These are phyloP conservation scores for Schwanniomyces pseudopolymorphus DNA, from an alignment of 805 yeast species.

Conservation along the genomic window DNA sequence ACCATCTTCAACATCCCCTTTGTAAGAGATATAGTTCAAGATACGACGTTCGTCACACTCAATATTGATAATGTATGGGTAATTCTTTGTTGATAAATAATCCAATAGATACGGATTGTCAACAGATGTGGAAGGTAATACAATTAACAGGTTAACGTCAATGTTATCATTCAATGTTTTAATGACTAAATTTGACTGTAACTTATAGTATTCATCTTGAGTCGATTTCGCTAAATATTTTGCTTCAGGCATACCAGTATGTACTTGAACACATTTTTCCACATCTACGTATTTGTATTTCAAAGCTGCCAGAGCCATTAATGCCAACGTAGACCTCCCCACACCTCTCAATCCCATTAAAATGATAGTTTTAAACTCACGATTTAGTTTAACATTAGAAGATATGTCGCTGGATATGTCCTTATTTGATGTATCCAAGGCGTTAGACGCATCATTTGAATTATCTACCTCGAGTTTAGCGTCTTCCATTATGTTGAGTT, in stretches of 20 bases:
- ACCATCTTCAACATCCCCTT: slow-evolving; percentile 8
- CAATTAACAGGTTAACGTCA: slow-evolving; percentile 7
- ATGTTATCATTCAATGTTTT: slow-evolving; percentile 2
- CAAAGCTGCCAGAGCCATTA: slow-evolving; percentile 16
- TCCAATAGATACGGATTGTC: slow-evolving; percentile 8
- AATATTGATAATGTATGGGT: slow-evolving; percentile 11
- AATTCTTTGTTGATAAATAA: slow-evolving; percentile 4
- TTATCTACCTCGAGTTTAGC: not conserved
- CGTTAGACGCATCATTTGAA: not conserved
- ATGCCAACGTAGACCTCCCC: slow-evolving; percentile 17
- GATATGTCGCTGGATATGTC: not conserved
- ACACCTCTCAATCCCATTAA: slow-evolving; percentile 17
- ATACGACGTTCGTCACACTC: slow-evolving; percentile 15
- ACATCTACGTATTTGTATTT: slow-evolving; percentile 12
- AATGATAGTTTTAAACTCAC: slow-evolving; percentile 1
- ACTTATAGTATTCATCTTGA: slow-evolving; percentile 8
- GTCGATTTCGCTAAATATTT: slow-evolving; percentile 8
- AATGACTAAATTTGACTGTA: slow-evolving; percentile 9
- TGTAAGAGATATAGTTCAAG: slow-evolving; percentile 9
- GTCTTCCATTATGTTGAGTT: not conserved
- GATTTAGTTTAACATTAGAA: not conserved
- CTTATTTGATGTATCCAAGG: not conserved
- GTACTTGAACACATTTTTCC: slow-evolving; percentile 12
- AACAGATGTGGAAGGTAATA: slow-evolving; percentile 11
- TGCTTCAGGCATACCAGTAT: slow-evolving; percentile 12